These are phyloP conservation scores for Bryopsis sp. DNA, from an alignment of 139 green algal genomes.

Conservation along the genomic window DNA sequence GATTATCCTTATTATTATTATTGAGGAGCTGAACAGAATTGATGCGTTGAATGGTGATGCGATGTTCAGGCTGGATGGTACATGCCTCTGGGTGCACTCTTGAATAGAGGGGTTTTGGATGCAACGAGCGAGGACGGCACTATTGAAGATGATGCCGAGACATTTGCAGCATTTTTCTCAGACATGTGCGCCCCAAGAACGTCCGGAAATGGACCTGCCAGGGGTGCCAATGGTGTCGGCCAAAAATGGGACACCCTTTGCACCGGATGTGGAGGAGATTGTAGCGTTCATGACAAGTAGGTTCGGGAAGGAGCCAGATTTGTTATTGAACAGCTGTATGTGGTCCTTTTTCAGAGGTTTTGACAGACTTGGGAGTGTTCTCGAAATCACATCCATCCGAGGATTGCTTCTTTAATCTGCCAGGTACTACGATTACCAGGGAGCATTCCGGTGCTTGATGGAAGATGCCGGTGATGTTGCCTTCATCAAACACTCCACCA, in stretches of 20 bases:
- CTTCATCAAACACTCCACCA: slow-evolving; percentile 12
- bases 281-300: slow-evolving; percentile 7
- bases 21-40: no score
- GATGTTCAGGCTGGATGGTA: slow-evolving; percentile 10
- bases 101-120: neutral
- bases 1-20: no score
- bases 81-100: slow-evolving; percentile 1
- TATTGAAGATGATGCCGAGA: slow-evolving; percentile 8
- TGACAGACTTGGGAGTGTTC: no score
- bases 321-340: no score
- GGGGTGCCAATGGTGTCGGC: neutral
- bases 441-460: neutral
- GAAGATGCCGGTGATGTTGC: slow-evolving; percentile 11
- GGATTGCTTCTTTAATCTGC: no score
- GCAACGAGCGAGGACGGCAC: neutral
- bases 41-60: neutral
- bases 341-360: no score
- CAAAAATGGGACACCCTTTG: neutral
- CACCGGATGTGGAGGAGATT: slow-evolving; percentile 3
- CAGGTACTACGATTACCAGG: neutral
- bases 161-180: neutral
- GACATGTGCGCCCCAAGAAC: slow-evolving; percentile 8
- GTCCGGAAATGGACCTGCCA: neutral
- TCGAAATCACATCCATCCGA: no score
- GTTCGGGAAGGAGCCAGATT: no score